Conservation (phyloP, 768 basidiomycete species). For the Russula earlei region DNA sequence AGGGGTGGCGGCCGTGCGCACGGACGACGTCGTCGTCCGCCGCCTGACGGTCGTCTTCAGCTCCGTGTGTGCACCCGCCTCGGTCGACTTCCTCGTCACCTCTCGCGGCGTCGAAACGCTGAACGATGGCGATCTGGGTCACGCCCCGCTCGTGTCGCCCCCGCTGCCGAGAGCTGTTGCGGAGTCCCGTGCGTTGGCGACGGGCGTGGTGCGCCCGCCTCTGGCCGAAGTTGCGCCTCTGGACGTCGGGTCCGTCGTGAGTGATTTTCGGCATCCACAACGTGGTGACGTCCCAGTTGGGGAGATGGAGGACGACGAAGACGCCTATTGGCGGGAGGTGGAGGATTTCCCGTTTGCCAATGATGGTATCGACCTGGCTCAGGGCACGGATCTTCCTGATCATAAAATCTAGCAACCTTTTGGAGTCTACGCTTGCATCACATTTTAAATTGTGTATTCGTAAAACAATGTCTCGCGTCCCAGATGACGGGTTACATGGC, state of each 20-base stretch:
- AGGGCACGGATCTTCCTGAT: not conserved
- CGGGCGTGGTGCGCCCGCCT: not conserved
- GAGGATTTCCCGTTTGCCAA: constrained; percentile 7
- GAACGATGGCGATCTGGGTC: not conserved
- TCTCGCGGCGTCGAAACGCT: constrained; percentile 39
- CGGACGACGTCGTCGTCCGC: constrained; percentile 47
- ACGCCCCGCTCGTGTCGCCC: not conserved
- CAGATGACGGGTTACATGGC: not conserved
- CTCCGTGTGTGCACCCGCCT: constrained; percentile 44
- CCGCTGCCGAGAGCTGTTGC: not conserved
- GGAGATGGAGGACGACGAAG: constrained; percentile 16
- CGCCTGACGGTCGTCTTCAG: constrained; percentile 74
- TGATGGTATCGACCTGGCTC: not conserved
- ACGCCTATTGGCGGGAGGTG: constrained; percentile 16
- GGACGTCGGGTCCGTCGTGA: constrained; percentile 14
- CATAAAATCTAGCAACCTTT: not conserved
- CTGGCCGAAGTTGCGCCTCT: constrained; percentile 11
- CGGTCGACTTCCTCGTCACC: constrained; percentile 70
- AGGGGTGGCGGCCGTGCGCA: constrained; percentile 21
- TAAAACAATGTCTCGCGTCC: not conserved
- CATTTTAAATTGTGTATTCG: not conserved
- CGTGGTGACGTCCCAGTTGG: not conserved
- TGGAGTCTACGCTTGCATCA: not conserved
- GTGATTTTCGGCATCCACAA: not conserved
- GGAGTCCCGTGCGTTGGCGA: not conserved